A percentile compares a stretch with the other conserved stretches of the same genome.
Conservation (phyloP, 2,329 filamentous ascomycete species). For the Penicillium glabrum region DNA sequence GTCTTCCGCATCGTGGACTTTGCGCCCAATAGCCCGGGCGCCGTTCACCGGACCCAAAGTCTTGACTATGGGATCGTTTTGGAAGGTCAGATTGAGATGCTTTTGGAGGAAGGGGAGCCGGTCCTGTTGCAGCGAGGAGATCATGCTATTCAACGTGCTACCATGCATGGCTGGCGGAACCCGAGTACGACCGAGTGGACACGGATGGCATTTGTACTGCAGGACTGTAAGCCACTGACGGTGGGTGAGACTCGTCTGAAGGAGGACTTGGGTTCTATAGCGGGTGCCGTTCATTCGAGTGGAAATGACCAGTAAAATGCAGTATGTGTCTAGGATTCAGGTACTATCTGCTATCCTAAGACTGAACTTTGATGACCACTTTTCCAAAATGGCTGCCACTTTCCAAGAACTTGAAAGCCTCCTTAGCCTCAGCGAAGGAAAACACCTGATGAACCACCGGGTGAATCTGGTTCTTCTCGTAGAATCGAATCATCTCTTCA, state of each 20-base stretch:
- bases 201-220: constrained; percentile 43
- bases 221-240: constrained; percentile 25
- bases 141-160: constrained; percentile 57
- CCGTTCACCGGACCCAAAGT: constrained; percentile 53
- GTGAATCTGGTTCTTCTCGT: constrained; percentile 32
- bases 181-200: constrained; percentile 49
- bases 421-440: constrained; percentile 51
- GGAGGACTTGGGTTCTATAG: constrained; percentile 26
- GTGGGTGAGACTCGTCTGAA: constrained; percentile 22
- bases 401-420: constrained; percentile 55
- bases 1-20: constrained; percentile 53
- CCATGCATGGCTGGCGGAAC: constrained; percentile 58
- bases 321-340: not conserved
- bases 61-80: constrained; percentile 58
- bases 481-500: constrained; percentile 39
- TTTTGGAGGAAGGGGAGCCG: constrained; percentile 53
- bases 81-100: constrained; percentile 54
- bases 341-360: not conserved
- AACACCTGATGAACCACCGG: constrained; percentile 58
- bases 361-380: constrained; percentile 50
- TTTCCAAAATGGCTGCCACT: constrained; percentile 57
- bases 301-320: constrained; percentile 12
- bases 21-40: constrained; percentile 40
- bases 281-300: constrained; percentile 13
- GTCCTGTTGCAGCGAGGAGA: constrained; percentile 52